Evolutionary conservation across 2,329 filamentous ascomycete genomes (phyloP), one percentile per base, ranked within the genome.

Genomic region (Pseudogymnoascus sp.): DNA sequence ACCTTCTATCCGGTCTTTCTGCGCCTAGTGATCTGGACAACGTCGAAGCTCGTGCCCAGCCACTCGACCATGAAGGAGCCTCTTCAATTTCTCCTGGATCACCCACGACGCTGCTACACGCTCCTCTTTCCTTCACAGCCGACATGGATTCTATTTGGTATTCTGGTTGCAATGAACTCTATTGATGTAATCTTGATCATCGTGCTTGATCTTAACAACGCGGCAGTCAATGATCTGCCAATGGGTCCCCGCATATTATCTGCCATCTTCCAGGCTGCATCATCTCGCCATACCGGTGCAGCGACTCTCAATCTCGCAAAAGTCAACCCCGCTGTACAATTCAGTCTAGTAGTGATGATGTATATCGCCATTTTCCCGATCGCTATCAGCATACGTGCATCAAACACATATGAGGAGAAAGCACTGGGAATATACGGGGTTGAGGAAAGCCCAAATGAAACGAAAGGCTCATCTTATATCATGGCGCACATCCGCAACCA

Each of bases 281-380:
- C 91, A 4, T 97, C 93, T 1, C 82, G 94, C 72, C 97, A 93
- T 0, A 93, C 94, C 3, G 93, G 94, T 0, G 96, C 97, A 70
- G 82, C 89, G 1, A 89, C 89, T 29, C 84, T 97, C 69, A 91
- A 88, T 72, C 77, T 97, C 38, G 79, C 89, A 1, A 77, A 83
- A 0, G 79, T 99, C 1, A 92, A 97, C 68, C 92, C 94, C 0
- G 94, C 89, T 3, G 91, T 97, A 63, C 92, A 96, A 70, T 91
- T 95, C 12, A 91, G 92, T 23, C 97, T 97, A 77, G 79, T 97
- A 75, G 87, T 97, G 74, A 97, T 97, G 93, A 97, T 97, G 94
- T 97, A 97, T 75, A 96, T 97, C 65, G 96, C 92, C 63, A 90
- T 97, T 65, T 96, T 96, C 69, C 93, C 93, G 3, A 95, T 97